Conservation (phyloP, 176 grass and related monocot species). For the Lolium multiflorum region DNA sequence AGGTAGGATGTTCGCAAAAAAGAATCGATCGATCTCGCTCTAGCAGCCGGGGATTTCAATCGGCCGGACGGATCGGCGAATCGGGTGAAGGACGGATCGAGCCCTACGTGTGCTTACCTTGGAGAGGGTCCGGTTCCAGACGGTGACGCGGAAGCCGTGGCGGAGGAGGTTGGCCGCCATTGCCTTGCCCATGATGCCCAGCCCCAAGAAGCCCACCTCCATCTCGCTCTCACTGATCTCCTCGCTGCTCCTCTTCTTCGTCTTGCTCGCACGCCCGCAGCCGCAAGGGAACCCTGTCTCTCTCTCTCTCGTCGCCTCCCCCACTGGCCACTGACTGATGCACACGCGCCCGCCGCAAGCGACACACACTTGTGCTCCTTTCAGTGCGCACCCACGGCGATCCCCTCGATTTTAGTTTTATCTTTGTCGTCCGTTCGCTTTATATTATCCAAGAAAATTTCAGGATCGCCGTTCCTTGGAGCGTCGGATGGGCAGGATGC, state of each 20-base stretch:
- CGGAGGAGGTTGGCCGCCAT: slow-evolving; percentile 90
- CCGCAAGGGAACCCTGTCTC: not conserved
- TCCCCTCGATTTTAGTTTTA: slow-evolving; percentile 32
- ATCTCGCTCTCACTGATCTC: slow-evolving; percentile 34
- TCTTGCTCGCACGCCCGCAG: not conserved
- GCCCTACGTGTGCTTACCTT: slow-evolving; percentile 53
- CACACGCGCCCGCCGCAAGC: not conserved
- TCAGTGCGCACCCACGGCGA: not conserved
- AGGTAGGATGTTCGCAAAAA: not conserved
- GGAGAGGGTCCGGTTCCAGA: slow-evolving; percentile 91
- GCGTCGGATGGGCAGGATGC: not conserved
- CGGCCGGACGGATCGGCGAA: not conserved
- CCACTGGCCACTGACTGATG: not conserved
- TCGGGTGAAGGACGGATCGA: not conserved
- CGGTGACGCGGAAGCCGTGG: slow-evolving; percentile 85
- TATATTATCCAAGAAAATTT: slow-evolving; percentile 9
- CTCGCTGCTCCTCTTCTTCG: not conserved
- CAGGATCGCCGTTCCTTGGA: not conserved
- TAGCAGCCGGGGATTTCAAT: not conserved
- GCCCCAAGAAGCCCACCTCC: slow-evolving; percentile 94
- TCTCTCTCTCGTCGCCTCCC: not conserved
- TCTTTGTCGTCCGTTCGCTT: not conserved
- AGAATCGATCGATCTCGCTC: not conserved
- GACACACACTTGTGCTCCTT: not conserved
- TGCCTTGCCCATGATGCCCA: slow-evolving; percentile 97